phyloP scores from a whole-genome alignment of 306 rosid species.

The Rubus parviflorus region DNA sequence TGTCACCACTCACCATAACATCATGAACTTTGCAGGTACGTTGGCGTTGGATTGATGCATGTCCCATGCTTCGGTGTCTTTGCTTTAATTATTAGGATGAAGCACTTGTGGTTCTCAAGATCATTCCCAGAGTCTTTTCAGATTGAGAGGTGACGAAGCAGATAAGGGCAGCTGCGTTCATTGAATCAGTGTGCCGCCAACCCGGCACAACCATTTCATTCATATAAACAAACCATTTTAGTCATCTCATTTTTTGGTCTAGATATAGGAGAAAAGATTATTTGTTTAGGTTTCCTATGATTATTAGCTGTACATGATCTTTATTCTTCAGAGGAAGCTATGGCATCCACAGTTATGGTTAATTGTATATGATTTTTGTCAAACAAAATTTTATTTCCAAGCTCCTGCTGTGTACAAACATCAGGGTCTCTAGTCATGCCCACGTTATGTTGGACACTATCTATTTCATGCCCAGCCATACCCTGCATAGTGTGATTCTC shows the following conservation, averaged over 20 bases:
- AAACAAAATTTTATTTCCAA: not conserved
- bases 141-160: constrained; percentile 34
- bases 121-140: constrained; percentile 51
- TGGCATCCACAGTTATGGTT: not conserved
- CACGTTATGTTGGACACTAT: too few species aligned
- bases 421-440: too few species aligned
- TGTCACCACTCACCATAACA: not conserved
- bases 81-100: constrained; percentile 58
- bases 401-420: not conserved
- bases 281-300: not conserved
- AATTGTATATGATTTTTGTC: too few species aligned
- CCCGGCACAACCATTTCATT: not conserved
- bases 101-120: constrained; percentile 48
- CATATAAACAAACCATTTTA: not conserved
- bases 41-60: constrained; percentile 64
- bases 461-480: too few species aligned
- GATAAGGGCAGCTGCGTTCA: not conserved
- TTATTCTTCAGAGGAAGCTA: not conserved
- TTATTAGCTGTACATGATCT: not conserved
- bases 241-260: constrained; percentile 1
- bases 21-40: constrained; percentile 56
- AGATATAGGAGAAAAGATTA: not conserved
- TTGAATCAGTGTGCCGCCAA: not conserved
- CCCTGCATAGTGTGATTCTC: too few species aligned
- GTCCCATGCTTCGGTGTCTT: constrained; percentile 68